phyloP scores from a whole-genome alignment of 73 alveolate species.

The Paramecium primaurelia region DNA sequence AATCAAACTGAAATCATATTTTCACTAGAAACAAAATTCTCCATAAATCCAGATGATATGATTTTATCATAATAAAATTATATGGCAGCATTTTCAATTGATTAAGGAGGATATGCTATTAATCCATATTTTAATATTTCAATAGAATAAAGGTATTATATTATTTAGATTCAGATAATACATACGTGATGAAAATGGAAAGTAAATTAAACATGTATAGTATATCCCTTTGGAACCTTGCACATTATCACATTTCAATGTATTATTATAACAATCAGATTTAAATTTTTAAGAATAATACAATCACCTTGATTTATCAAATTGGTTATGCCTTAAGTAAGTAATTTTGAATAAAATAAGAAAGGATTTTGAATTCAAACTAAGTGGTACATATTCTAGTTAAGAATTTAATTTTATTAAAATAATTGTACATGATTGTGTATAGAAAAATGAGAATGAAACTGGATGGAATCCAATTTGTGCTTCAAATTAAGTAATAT shows the following conservation, averaged over 20 bases:
- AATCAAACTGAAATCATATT: background rate
- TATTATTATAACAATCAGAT: background rate
- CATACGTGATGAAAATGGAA: background rate
- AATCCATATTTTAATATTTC: background rate
- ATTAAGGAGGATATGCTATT: background rate
- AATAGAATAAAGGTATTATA: background rate
- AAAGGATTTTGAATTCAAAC: background rate
- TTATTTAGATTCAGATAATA: background rate
- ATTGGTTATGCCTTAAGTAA: constrained; percentile 33
- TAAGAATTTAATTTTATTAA: background rate
- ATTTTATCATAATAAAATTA: background rate
- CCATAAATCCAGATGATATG: background rate
- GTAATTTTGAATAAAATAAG: background rate
- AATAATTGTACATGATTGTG: background rate
- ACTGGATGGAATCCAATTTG: background rate
- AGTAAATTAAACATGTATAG: background rate
- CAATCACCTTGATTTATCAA: background rate
- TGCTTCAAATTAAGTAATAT: background rate
- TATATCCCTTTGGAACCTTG: background rate
- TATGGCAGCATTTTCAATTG: background rate
- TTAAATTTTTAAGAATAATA: background rate
- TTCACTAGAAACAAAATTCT: background rate
- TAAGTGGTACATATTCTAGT: background rate
- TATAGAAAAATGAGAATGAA: background rate
- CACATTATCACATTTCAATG: background rate